Conservation (phyloP, 1,284 basidiomycete genomes). For the Ustilago xerochloae region DNA sequence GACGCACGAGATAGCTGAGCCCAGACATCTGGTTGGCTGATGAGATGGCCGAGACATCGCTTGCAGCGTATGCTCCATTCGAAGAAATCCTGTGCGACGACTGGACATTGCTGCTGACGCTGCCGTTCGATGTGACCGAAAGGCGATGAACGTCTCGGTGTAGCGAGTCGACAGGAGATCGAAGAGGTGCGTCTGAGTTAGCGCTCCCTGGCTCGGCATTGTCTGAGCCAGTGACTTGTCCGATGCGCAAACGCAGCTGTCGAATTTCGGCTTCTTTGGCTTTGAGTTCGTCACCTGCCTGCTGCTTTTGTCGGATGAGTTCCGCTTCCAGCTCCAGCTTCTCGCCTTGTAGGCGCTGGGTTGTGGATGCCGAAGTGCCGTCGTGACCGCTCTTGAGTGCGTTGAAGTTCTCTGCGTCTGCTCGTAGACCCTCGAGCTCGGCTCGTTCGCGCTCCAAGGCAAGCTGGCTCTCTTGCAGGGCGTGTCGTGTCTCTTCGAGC, state of each 20-base stretch:
- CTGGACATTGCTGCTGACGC: constrained; percentile 20
- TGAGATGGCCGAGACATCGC: constrained; percentile 73
- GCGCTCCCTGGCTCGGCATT: not conserved
- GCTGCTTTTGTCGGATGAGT: constrained; percentile 62
- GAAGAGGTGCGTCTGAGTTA: constrained; percentile 1
- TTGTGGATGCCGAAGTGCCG: constrained; percentile 18
- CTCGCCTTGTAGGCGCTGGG: constrained; percentile 47
- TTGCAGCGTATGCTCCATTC: constrained; percentile 70
- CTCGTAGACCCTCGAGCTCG: constrained; percentile 85
- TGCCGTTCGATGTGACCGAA: constrained; percentile 21
- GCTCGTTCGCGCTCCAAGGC: constrained; percentile 90
- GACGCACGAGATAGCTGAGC: constrained; percentile 80
- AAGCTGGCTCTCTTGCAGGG: constrained; percentile 84
- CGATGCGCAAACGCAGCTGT: constrained; percentile 49
- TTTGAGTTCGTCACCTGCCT: constrained; percentile 70
- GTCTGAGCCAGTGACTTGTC: constrained; percentile 63
- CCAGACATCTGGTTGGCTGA: constrained; percentile 73
- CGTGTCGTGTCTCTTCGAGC: constrained; percentile 75
- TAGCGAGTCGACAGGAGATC: not conserved
- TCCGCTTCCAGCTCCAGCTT: constrained; percentile 67
- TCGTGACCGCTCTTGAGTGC: constrained; percentile 41
- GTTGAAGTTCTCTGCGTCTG: constrained; percentile 71
- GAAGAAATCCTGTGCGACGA: constrained; percentile 65
- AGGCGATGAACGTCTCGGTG: constrained; percentile 58
- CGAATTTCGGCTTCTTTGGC: constrained; percentile 39